These are phyloP conservation scores for Plasmodium malariae DNA, from an alignment of 169 alveolate species.

Conservation along the genomic window DNA sequence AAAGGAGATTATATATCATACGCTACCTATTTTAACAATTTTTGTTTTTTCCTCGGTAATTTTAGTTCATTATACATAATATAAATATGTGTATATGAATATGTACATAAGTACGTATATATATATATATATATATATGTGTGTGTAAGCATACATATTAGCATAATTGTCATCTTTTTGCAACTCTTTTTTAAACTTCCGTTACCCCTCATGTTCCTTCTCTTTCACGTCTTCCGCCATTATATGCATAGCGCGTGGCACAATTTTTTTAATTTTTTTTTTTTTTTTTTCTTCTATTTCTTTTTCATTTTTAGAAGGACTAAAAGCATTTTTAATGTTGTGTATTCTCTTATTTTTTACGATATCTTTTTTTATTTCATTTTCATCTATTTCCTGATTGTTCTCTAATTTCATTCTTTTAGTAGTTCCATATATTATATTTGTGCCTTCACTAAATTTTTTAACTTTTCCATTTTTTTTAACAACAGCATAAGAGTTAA, in stretches of 20 bases:
- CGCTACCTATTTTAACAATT: background rate
- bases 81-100: background rate
- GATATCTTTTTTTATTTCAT: slow-evolving; percentile 36
- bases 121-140: background rate
- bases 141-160: background rate
- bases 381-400: slow-evolving; percentile 27
- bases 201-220: slow-evolving; percentile 55
- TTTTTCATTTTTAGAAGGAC: slow-evolving; percentile 40
- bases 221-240: slow-evolving; percentile 42
- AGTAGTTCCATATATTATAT: slow-evolving; percentile 71
- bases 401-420: slow-evolving; percentile 7
- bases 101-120: too few species aligned
- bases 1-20: background rate
- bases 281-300: slow-evolving; percentile 12
- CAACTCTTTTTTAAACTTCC: background rate
- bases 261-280: slow-evolving; percentile 7
- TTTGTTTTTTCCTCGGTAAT: background rate
- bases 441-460: slow-evolving; percentile 76
- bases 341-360: slow-evolving; percentile 14
- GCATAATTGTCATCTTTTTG: too few species aligned
- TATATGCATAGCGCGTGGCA: slow-evolving; percentile 67
- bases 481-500: slow-evolving; percentile 65
- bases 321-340: slow-evolving; percentile 51
- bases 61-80: background rate
- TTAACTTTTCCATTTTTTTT: slow-evolving; percentile 63